Base-by-base conservation (phyloP, 1,284 basidiomycete species). In the Wolfiporia cocos region DNA sequence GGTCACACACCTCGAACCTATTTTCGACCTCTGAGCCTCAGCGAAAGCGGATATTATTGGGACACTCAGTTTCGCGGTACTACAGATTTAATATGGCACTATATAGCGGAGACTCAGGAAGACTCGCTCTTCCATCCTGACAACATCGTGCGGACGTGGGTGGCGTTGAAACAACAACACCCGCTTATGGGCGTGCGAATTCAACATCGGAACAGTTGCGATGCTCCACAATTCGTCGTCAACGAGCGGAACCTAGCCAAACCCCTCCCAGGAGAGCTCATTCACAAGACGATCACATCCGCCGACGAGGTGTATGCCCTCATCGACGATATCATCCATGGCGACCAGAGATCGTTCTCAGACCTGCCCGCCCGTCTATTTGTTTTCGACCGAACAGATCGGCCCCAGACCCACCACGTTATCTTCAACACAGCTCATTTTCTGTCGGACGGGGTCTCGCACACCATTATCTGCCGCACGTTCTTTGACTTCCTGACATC, bases 1-100 rank as follows among this genome's bases (percentile, higher is more conserved):
- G 69, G 73, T 86, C 7, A 83, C 84, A 0, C 85, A 88, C 59
- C 61, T 88, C 49, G 86, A 32, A 42, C 41, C 7, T 54, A 48
- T 23, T 33, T 48, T 19, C 66, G 73, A 4, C 60, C 57, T 6
- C 59, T 74, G 5, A 71, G 71, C n/a, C 33, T 53, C 14, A 63
- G 60, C 14, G 71, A 74, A 50, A 50, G 59, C n/a, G 51, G 53
- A 7, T 75, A 73, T 51, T 71, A 70, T 54, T 73, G 64, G 62
- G 73, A 73, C 53, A 45, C 55, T 21, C 50, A 56, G 30, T 66
- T 71, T 46, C 59, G 64, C 40, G 65, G 74, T 26, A 71, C 70
- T 4, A 67, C 73, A 1, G 72, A 74, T 53, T 66, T 62, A 9
- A 44, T 70, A 26, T 65, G 63, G 37, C 56, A 63, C 37, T 57